Conservation (phyloP, 2,329 filamentous ascomycete species). For the Xylaria sp. region DNA sequence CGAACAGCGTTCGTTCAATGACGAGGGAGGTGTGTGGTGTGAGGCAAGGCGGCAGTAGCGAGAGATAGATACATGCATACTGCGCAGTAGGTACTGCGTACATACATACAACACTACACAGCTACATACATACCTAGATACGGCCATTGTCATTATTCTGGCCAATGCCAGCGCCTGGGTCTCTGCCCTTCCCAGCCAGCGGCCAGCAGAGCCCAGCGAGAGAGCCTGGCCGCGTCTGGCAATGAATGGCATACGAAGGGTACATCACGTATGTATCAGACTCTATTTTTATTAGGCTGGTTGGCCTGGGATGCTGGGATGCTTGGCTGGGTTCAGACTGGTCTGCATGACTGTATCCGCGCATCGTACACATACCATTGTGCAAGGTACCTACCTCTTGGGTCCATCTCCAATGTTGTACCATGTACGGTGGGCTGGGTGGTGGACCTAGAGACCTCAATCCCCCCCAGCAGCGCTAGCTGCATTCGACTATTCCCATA, state of each 20-base stretch:
- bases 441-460: slow-evolving; percentile 8
- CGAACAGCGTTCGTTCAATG: slow-evolving; percentile 25
- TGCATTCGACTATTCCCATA: slow-evolving; percentile 23
- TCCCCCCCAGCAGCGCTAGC: slow-evolving; percentile 18
- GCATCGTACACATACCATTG: slow-evolving; percentile 3
- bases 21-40: slow-evolving; percentile 25
- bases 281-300: slow-evolving; percentile 23
- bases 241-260: not conserved
- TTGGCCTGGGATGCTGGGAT: not conserved
- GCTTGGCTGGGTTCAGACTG: not conserved
- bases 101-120: not conserved
- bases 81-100: not conserved
- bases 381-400: not conserved
- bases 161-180: not conserved
- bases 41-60: slow-evolving; percentile 20
- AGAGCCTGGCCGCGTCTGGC: not conserved
- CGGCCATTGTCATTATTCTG: not conserved
- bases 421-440: slow-evolving; percentile 8
- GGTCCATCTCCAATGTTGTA: not conserved
- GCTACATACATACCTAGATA: not conserved
- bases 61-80: slow-evolving; percentile 6
- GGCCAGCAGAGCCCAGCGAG: not conserved
- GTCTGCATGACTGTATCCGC: slow-evolving; percentile 13
- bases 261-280: slow-evolving; percentile 14
- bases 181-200: not conserved